Base-by-base conservation (phyloP, 305 asterid genomes). In the Striga hermonthica region DNA sequence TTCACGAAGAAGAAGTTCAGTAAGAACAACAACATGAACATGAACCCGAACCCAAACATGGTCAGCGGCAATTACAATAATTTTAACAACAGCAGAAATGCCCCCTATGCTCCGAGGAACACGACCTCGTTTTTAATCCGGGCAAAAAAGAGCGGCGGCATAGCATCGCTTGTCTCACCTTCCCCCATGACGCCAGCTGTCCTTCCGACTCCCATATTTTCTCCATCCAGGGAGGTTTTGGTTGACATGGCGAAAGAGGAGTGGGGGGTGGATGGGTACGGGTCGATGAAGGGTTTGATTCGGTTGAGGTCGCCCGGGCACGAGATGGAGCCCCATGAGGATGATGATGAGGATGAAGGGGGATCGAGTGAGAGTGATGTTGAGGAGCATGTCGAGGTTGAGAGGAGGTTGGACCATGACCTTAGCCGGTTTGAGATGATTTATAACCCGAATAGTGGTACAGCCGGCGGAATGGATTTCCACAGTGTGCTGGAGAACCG, bases 291-390 rank as follows among this genome's bases (percentile, higher is more conserved):
- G 67, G 85, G 88, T 12, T 62, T 83, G 79, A 83, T 88, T 67
- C 78, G 95, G 81, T 69, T 88, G 79, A 83, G 95, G 74, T 85
- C 95, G 3, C 87, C 93, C 0, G 89, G 93, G 11, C 77, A 78
- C 22, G 92, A 83, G 53, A 69, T 76, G 62, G 92, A 81, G 64
- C 75, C 72, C 5, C 76, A 69, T 12, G 93, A 77, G 13, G 90
- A 83, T 13, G 93, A 87, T 3, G 89, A 82, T 9, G 91, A 83
- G 10, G 89, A 79, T 7, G 93, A 79, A 12, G 92, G 85, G 13
- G 96, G 94, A 36, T 89, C 96, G 0, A 89, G 95, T 15, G 96
- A 79, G 75, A 86, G 95, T 70, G 96, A 89, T 60, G 90, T 86
- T 64, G 96, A 86, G 80, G 96, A 86, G 79, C 96, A 86, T 31